Evolutionary conservation across 1,284 basidiomycete species (phyloP).

Genomic region (Ceratobasidium sp.): DNA sequence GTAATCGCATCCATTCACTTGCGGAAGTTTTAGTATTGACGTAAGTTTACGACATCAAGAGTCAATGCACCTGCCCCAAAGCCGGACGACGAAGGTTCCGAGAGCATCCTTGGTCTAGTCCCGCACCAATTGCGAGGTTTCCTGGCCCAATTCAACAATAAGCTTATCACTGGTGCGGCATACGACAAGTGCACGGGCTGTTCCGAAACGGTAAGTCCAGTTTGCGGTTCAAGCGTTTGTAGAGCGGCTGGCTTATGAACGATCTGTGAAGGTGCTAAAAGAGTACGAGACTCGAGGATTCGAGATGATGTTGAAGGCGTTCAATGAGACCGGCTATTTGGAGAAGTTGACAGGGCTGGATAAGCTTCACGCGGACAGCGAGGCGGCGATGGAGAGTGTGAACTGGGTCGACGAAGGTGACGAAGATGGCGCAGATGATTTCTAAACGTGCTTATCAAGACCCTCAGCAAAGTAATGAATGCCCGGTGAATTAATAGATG

Average conservation of each 20-base stretch:
- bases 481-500: constrained; percentile 2
- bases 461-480: neutral
- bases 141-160: constrained; percentile 82
- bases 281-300: constrained; percentile 81
- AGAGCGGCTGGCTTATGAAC: neutral
- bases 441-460: constrained; percentile 31
- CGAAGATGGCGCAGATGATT: constrained; percentile 46
- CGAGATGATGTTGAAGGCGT: constrained; percentile 78
- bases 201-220: constrained; percentile 67
- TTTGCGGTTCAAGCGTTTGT: neutral
- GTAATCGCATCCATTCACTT: constrained; percentile 56
- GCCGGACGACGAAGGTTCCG: constrained; percentile 53
- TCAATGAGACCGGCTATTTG: constrained; percentile 83
- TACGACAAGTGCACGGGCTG: constrained; percentile 93
- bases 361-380: constrained; percentile 78
- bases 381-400: constrained; percentile 73
- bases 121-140: constrained; percentile 95
- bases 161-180: constrained; percentile 84
- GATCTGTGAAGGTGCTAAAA: constrained; percentile 65
- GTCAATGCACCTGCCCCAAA: constrained; percentile 71
- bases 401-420: constrained; percentile 77
- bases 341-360: constrained; percentile 87
- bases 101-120: constrained; percentile 78
- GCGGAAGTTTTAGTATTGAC: neutral
- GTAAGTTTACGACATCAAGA: constrained; percentile 52